Evolutionary conservation across 73 alveolate genomes (phyloP), one percentile per base, ranked within the genome.

Genomic region (Halteria grandinella): DNA sequence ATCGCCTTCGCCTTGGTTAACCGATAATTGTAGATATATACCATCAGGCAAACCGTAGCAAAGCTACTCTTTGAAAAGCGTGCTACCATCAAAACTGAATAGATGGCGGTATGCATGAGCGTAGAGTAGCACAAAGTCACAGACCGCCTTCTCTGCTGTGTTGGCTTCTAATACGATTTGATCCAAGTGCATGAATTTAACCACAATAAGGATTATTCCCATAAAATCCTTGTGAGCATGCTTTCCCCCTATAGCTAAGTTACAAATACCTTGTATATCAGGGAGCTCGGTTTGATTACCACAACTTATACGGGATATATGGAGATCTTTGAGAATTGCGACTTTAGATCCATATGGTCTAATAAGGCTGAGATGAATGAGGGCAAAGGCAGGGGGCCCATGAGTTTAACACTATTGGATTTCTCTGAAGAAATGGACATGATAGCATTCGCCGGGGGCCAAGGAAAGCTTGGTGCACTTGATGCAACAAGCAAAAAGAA

Each of bases 381-480:
- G 20, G 7, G 8, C 31, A 43, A 45, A 43, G 49, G 44, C 25
- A 21, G 49, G 5, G 49, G 49, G 27, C 18, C 59, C 48, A 11
- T 6, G 21, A 40, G 60, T 4, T 40, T 64, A 20, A 23, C 54
- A 17, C 66, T 44, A n/a, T 1, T 64, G 3, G 79, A 64, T 27
- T 64, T 43, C 49, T 64, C 66, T 21, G 49, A 64, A 45, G 20
- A 25, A 17, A 31, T 64, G 2, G 79, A 64, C 49, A 64, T 64
- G 64, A 12, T 70, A 32, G 83, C 83, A 24, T 70, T 70, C 51
- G 83, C 60, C 15, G 83, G 83, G 25, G 83, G 47, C 12, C 50
- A 45, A 31, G 83, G 83, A 1, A 28, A 50, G 18, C 8, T 70
- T 1, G 34, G 58, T 3, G 55, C 40, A 6, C 8, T 70, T 37